Conservation (phyloP, 2,329 filamentous ascomycete genomes). For the Hypoxylon sp. region DNA sequence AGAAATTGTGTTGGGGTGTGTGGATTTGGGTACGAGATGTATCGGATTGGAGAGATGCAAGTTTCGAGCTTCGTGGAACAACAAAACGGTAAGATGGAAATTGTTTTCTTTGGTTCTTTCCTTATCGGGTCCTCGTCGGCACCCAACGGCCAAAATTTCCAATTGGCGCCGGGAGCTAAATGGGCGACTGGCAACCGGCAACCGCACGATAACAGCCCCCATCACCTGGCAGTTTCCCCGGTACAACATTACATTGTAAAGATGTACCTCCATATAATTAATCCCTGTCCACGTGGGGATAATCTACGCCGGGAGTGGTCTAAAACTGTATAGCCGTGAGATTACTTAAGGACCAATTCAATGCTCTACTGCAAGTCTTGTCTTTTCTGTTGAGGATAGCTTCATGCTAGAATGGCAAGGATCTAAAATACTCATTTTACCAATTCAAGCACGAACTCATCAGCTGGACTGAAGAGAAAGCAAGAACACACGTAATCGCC, state of each 20-base stretch:
- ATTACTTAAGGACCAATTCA: slow-evolving; percentile 25
- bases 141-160: slow-evolving; percentile 21
- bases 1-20: slow-evolving; percentile 36
- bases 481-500: background rate
- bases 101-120: slow-evolving; percentile 30
- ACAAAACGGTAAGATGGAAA: slow-evolving; percentile 29
- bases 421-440: background rate
- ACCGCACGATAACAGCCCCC: background rate
- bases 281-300: slow-evolving; percentile 42
- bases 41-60: slow-evolving; percentile 31
- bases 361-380: slow-evolving; percentile 16
- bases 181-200: slow-evolving; percentile 21
- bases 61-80: slow-evolving; percentile 32
- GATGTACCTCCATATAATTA: background rate
- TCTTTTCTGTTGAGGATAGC: background rate
- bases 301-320: slow-evolving; percentile 37
- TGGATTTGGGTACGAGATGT: slow-evolving; percentile 30
- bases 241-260: slow-evolving; percentile 2
- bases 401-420: background rate
- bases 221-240: slow-evolving; percentile 19
- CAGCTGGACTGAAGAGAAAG: background rate
- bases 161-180: slow-evolving; percentile 24
- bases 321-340: slow-evolving; percentile 20
- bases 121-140: slow-evolving; percentile 25
- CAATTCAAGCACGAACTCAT: slow-evolving; percentile 5